phyloP scores from a whole-genome alignment of 805 yeast genomes.

The Zygotorulaspora chibaensis region DNA sequence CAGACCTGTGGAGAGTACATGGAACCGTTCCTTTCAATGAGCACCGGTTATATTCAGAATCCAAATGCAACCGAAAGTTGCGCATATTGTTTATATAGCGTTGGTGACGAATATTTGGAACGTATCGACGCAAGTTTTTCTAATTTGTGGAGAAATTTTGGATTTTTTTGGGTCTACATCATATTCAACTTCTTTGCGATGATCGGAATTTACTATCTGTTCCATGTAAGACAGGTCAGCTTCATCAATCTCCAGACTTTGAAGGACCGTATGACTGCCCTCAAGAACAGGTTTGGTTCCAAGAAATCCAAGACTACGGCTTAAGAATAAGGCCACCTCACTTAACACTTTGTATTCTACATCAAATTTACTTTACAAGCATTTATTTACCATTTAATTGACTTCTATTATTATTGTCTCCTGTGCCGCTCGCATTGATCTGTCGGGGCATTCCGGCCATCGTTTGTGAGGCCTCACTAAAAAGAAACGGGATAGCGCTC shows the following conservation, averaged over 20 bases:
- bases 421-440: too few species aligned
- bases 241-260: slow-evolving; percentile 6
- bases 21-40: slow-evolving; percentile 37
- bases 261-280: background rate
- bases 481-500: too few species aligned
- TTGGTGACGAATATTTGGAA: slow-evolving; percentile 46
- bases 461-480: too few species aligned
- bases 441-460: too few species aligned
- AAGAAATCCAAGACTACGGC: background rate
- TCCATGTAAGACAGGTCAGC: slow-evolving; percentile 23
- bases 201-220: slow-evolving; percentile 33
- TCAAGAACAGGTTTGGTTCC: slow-evolving; percentile 3
- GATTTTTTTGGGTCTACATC: slow-evolving; percentile 55
- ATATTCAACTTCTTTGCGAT: slow-evolving; percentile 47
- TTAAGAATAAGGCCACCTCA: background rate
- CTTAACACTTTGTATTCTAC: too few species aligned
- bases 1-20: slow-evolving; percentile 60
- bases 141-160: slow-evolving; percentile 63
- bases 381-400: too few species aligned
- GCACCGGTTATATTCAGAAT: slow-evolving; percentile 55
- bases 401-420: too few species aligned
- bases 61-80: slow-evolving; percentile 47
- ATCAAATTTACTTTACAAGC: too few species aligned
- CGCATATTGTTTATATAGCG: slow-evolving; percentile 45
- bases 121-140: slow-evolving; percentile 42